Evolutionary conservation across 148 eudicot species (phyloP).

Genomic region (Vaccinium myrtillus): DNA sequence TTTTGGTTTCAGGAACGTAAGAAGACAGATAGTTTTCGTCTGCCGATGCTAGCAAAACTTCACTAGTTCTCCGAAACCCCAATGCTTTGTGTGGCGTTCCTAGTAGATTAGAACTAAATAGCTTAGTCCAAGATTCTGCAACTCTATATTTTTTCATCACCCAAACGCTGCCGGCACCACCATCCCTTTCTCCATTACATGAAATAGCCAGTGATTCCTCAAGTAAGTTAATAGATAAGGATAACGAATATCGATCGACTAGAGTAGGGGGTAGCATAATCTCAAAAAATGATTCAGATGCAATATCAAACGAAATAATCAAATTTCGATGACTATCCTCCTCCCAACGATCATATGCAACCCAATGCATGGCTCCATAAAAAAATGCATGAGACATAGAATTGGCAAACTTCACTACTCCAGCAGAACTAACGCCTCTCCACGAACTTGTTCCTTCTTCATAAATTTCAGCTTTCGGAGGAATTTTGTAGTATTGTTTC

Average conservation of each 20-base stretch:
- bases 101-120: constrained; percentile 14
- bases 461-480: neutral
- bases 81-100: neutral
- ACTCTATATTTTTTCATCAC: constrained; percentile 34
- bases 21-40: neutral
- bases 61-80: constrained; percentile 28
- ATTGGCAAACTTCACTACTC: neutral
- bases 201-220: constrained; percentile 9
- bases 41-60: constrained; percentile 17
- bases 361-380: constrained; percentile 34
- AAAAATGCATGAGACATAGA: constrained; percentile 27
- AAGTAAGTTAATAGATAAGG: neutral
- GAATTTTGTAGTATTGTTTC: neutral
- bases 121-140: constrained; percentile 27
- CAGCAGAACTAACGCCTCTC: constrained; percentile 15
- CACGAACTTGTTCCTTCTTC: constrained; percentile 16
- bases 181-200: constrained; percentile 2
- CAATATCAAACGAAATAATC: constrained; percentile 24
- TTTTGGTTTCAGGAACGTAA: constrained; percentile 18
- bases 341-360: constrained; percentile 1
- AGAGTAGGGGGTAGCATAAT: constrained; percentile 7
- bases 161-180: constrained; percentile 27
- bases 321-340: neutral
- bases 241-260: neutral
- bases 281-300: constrained; percentile 21